Base-by-base conservation (phyloP, 2,329 filamentous ascomycete genomes). In the Coniochaeta pulveracea region DNA sequence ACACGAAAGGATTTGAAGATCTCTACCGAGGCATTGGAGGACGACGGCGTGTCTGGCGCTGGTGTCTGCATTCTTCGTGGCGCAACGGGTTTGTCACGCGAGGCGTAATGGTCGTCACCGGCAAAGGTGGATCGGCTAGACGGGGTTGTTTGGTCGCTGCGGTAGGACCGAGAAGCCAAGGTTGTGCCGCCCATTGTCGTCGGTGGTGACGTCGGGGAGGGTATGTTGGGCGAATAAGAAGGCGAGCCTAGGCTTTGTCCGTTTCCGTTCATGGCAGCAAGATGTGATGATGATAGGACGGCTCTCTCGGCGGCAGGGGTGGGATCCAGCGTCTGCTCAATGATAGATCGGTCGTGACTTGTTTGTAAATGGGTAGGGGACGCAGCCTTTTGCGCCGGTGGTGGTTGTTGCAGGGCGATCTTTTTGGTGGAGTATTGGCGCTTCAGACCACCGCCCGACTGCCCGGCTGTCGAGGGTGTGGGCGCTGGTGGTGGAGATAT, bases 1-100 rank as follows among this genome's bases (percentile, higher is more conserved):
- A 98, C 91, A 24, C 89, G 80, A 71, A 98, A 98, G 2, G 85
- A 93, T 56, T 98, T 98, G 76, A 96, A 96, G 38, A 98, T 95
- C 57, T 98, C 91, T 38, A 95, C 88, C 2, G 73, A 75, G 10
- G 69, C 62, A 38, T 69, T 69, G 47, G 63, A 65, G 17, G 63
- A 57, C 37, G 62, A 66, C 1, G 73, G 70, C 1, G 73, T 76
- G 41, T 79, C 73, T 14, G 72, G 70, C 3, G 69, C 71, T 1
- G 74, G 74, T 2, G 73, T 78, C 50, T 75, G 72, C 43, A 69
- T 65, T 29, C 75, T 61, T 36, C 72, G 65, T n/a, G 69, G 69
- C 4, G 61, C 62, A 4, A 55, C 47, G 4, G 51, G 54, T 38
- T 59, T 60, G n/a, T 54, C 51, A 34, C 51, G 47, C 18, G 41